Evolutionary conservation across 805 yeast species (phyloP), one percentile per base, ranked within the genome.

Genomic region (Metschnikowia continentalis): DNA sequence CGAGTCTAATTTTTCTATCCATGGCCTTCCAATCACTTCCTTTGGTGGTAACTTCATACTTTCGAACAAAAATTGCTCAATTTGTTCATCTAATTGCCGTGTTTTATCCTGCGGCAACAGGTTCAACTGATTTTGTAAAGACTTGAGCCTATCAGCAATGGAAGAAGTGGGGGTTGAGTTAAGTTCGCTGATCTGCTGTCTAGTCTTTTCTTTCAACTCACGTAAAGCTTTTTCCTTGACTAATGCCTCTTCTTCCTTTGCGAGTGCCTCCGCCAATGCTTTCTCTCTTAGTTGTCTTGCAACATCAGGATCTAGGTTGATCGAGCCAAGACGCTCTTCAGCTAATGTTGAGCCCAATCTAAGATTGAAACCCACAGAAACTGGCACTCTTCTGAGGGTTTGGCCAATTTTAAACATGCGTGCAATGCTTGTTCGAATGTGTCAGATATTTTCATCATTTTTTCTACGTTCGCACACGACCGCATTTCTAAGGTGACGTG

Each of bases 241-340:
- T 35, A 64, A 56, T n/a, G 67, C 69, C 52, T 69, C 76, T 61
- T 72, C 76, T 49, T 73, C 78, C 50, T 64, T 62, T 6, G 76
- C 76, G n/a, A 71, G 60, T 1, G 77, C 76, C 52, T 71, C 76
- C 1, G 75, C 74, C 42, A 73, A 54, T n/a, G 72, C 74, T 50
- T 58, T 63, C 52, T 73, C 77, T 55, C 77, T 68, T 36, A 67
- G 52, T 43, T 66, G 67, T 50, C 62, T 66, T 17, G 40, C 15
- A 6, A 41, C 32, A 23, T 35, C 40, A 23, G 33, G 40, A 44
- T 35, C 40, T 44, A 36, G 40, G 26, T 26, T 26, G 13, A 17
- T 44, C 22, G 17, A 20, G 30, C 46, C 23, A 13, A 42, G 19
- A 33, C 46, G 37, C 30, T 33, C 46, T 20, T 22, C 46, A 22